Base-by-base conservation (phyloP, 2,329 filamentous ascomycete genomes). In the Talaromyces sp. region DNA sequence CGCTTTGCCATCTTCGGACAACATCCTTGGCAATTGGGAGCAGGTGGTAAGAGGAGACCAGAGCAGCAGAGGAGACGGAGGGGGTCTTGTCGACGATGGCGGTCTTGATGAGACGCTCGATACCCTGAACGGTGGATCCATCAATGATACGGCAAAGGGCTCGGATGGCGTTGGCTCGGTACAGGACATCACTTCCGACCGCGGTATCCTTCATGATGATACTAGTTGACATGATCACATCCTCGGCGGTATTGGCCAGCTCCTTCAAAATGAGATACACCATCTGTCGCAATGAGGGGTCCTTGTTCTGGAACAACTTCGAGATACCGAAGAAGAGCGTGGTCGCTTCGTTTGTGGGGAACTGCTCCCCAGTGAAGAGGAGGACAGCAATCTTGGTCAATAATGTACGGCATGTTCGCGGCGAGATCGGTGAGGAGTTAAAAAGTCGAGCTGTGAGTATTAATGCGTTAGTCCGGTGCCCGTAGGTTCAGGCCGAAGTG, bases 171-270 rank as follows among this genome's bases (percentile, higher is more conserved):
- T 99, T 99, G 47, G 94, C 91, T 67, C 94, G 85, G 80, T 92
- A 97, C 51, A 97, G 86, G 48, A 92, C 88, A 71, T 97, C 94
- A 69, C 91, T 97, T 68, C 92, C 90, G 59, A 95, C 91, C 47
- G 92, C 91, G 10, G 93, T 97, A 74, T 99, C 94, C 81, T 99
- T 99, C 94, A 97, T 99, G 66, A 99, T 97, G 65, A 93, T 97
- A 77, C 91, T 96, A 16, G 94, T 99, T 57, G 97, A 94, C 94
- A 99, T 97, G 73, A 99, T 99, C 61, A 97, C 95, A 82, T 99
- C 94, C 79, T 97, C 91, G 54, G 94, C 94, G 20, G 91, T 96
- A 74, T 87, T 86, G 63, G 93, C 91, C 68, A 99, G 82, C 83
- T 99, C 94, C 85, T 97, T 99, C 80, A 97, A 90, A 72, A 97